phyloP scores from a whole-genome alignment of 2,329 filamentous ascomycete species.

The Fusarium setosum region DNA sequence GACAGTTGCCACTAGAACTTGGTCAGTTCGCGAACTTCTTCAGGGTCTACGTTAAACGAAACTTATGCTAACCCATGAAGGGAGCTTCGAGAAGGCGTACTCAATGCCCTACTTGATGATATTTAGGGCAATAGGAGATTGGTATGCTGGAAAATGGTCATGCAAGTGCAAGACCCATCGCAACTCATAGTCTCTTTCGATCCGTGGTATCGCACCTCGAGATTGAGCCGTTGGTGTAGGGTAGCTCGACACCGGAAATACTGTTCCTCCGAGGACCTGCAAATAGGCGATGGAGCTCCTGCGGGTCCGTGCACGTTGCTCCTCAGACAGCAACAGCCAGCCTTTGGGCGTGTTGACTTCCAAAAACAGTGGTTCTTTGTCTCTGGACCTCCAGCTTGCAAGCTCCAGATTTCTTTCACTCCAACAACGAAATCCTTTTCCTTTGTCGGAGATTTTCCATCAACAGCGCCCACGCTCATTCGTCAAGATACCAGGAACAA shows the following conservation, averaged over 20 bases:
- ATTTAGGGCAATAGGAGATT: too few relatives aligned
- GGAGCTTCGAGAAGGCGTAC: too few relatives aligned
- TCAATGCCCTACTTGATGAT: too few relatives aligned
- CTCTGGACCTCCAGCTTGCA: slow-evolving; percentile 32
- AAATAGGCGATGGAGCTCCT: slow-evolving; percentile 2
- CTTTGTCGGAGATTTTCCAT: slow-evolving; percentile 32
- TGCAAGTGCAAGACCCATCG: too few relatives aligned
- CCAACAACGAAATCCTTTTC: slow-evolving; percentile 36
- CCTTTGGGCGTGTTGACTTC: slow-evolving; percentile 38
- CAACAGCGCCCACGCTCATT: slow-evolving; percentile 26
- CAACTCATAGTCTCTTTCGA: too few relatives aligned
- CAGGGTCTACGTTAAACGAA: too few relatives aligned
- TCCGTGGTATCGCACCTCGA: too few relatives aligned
- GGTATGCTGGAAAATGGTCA: too few relatives aligned
- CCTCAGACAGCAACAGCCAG: slow-evolving; percentile 30
- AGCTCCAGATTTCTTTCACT: slow-evolving; percentile 43
- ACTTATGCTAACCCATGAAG: too few relatives aligned
- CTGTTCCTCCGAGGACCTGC: neutral
- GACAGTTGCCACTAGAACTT: too few relatives aligned
- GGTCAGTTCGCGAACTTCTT: too few relatives aligned
- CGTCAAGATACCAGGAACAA: slow-evolving; percentile 1
- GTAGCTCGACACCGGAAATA: slow-evolving; percentile 31
- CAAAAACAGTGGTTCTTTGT: slow-evolving; percentile 24
- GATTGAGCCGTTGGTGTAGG: neutral
- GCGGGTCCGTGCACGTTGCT: slow-evolving; percentile 37